Percentiles rank a stretch among this genome's conserved stretches.
Evolutionary conservation across 345 rosid species (phyloP).

Genomic region (Adansonia digitata): DNA sequence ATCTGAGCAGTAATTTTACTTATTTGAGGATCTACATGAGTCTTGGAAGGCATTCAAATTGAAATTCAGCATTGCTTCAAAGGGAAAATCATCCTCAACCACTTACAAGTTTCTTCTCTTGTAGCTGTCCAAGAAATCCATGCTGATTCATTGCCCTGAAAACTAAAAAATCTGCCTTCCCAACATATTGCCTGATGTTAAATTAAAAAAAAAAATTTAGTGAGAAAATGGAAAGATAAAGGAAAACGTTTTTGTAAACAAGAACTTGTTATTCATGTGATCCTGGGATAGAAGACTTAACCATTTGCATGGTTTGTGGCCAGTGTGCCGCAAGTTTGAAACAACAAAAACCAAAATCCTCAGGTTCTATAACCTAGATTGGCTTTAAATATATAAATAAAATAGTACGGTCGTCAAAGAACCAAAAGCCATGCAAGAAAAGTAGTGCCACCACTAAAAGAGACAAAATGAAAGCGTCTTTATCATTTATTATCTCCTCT

Average conservation of each 20-base stretch:
- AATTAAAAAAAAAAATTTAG: neutral
- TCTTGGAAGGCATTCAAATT: neutral
- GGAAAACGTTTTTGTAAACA: conserved; percentile 13
- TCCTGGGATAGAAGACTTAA: conserved; percentile 91
- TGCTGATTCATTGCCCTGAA: conserved; percentile 96
- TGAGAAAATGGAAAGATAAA: conserved; percentile 11
- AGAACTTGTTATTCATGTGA: conserved; percentile 87
- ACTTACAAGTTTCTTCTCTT: conserved; percentile 97
- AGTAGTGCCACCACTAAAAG: neutral
- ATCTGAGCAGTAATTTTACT: neutral
- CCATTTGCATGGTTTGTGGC: conserved; percentile 93
- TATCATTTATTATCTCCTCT: neutral
- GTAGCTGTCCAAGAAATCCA: conserved; percentile 88
- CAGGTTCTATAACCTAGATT: conserved; percentile 1
- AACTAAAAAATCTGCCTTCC: conserved; percentile 91
- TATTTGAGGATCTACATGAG: neutral
- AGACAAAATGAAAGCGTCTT: neutral
- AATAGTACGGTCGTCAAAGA: neutral
- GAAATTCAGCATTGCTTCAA: neutral
- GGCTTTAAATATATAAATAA: neutral
- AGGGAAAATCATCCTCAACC: neutral
- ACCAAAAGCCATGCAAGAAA: neutral
- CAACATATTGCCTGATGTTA: conserved; percentile 73
- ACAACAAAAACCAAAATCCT: conserved; percentile 14
- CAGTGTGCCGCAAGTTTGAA: conserved; percentile 94